Evolutionary conservation across 352 stramenopile species (phyloP), one percentile per base, ranked within the genome.

Genomic region (Pelagophyceae sp.): DNA sequence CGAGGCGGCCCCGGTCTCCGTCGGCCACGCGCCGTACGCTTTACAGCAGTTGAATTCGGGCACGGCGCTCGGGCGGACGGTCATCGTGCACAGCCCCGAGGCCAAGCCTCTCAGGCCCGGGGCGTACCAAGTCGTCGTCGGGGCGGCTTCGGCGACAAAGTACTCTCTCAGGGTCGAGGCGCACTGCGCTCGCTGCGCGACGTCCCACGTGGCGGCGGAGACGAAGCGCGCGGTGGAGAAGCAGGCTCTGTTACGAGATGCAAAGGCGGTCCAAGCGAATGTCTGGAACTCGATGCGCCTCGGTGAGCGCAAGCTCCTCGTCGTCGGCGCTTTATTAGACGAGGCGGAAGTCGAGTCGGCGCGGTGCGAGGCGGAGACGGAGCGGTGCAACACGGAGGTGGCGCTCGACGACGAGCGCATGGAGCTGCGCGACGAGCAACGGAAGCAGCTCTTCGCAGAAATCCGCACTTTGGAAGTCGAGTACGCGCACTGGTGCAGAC

Each of bases 1-100:
- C 27, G 45, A 54, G 11, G 32, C 40, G 23, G 38, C 54, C 19
- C 33, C 23, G 11, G 11, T 35, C 6, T 37, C 81, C 0, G 50
- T 83, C 0, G 81, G 81, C 15, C 82, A 83, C 63, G 60, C 81
- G 32, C 81, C 81, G 15, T 76, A 82, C 65, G 79, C 70, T 31
- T 54, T 77, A 32, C 81, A 83, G 63, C 76, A 81, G 23, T 37
- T 85, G 2, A 85, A 85, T 75, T 83, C 81, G n/a, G 74, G 72
- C 3, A 79, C 80, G 61, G 72, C 77, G 6, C 74, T 85, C 38
- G 81, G 81, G 20, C 76, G 79, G 78, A 70, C 82, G 2, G 78
- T 84, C 75, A 83, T 85, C 25, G 72, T 83, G 45, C 81, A 85
- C 61, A 75, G 82, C 32, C 81, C 81, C 11, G 45, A 75, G 17